Evolutionary conservation across 768 basidiomycete species (phyloP).

Genomic region (Brasilioporus rufonigricans): DNA sequence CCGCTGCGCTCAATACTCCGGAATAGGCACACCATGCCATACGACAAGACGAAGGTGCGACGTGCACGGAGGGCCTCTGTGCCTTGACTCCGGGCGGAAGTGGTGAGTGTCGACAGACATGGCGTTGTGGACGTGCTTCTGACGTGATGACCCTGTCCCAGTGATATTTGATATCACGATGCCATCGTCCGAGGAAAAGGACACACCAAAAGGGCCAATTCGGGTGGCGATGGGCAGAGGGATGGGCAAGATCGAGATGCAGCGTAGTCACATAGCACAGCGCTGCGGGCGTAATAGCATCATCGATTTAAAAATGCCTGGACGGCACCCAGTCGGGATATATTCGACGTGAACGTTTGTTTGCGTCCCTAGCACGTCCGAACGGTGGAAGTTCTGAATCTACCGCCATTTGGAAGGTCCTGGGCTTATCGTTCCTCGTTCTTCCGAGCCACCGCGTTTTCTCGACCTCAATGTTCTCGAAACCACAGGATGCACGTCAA

Average conservation of each 20-base stretch:
- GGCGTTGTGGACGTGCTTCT: background rate
- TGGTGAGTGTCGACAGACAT: background rate
- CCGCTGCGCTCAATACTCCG: slow-evolving; percentile 16
- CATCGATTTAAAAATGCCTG: background rate
- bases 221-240: background rate
- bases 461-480: background rate
- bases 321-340: background rate
- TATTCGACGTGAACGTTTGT: background rate
- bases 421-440: background rate
- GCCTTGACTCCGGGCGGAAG: background rate
- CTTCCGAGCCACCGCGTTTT: background rate
- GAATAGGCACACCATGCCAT: slow-evolving; percentile 9
- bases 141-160: background rate
- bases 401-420: background rate
- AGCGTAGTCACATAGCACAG: background rate
- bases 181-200: background rate
- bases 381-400: background rate
- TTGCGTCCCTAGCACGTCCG: background rate
- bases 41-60: background rate
- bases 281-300: background rate
- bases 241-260: background rate
- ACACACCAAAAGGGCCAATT: background rate
- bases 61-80: slow-evolving; percentile 3
- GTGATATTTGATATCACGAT: background rate
- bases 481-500: no score